Evolutionary conservation across 139 green algal genomes (phyloP).

Genomic region (Micromonas commoda): DNA sequence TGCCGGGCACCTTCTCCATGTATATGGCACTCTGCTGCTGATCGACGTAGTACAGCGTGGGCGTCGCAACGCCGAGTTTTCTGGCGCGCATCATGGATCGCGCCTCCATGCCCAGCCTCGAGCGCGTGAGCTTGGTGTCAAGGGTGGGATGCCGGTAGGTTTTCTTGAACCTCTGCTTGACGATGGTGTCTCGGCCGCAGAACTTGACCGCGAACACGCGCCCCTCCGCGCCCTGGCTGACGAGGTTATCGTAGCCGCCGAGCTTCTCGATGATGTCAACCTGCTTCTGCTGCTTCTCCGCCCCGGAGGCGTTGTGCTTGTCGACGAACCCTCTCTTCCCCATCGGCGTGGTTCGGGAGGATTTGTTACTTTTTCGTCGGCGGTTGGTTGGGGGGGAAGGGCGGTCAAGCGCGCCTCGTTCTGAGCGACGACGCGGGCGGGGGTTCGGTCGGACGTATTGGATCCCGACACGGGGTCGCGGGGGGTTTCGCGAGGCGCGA

Average conservation of each 20-base stretch:
- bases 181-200: conserved; percentile 37
- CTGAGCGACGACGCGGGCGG: no score
- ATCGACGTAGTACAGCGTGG: conserved; percentile 65
- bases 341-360: no score
- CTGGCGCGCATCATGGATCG: conserved; percentile 55
- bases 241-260: conserved; percentile 4
- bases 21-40: conserved; percentile 45
- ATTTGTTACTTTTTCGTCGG: no score
- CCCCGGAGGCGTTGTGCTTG: no score
- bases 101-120: conserved; percentile 57
- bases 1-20: conserved; percentile 60
- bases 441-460: no score
- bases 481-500: no score
- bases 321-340: no score
- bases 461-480: no score
- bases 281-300: no score
- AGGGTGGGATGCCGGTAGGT: conserved; percentile 68
- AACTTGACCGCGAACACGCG: conserved; percentile 12
- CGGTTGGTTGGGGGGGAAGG: no score
- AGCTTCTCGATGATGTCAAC: background rate
- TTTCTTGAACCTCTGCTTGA: conserved; percentile 84
- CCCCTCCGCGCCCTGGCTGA: conserved; percentile 21
- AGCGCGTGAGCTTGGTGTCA: conserved; percentile 63
- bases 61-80: conserved; percentile 60
- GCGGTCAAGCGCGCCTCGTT: no score